These are phyloP conservation scores for Perkinsus olseni DNA, from an alignment of 169 alveolate species.

Conservation along the genomic window DNA sequence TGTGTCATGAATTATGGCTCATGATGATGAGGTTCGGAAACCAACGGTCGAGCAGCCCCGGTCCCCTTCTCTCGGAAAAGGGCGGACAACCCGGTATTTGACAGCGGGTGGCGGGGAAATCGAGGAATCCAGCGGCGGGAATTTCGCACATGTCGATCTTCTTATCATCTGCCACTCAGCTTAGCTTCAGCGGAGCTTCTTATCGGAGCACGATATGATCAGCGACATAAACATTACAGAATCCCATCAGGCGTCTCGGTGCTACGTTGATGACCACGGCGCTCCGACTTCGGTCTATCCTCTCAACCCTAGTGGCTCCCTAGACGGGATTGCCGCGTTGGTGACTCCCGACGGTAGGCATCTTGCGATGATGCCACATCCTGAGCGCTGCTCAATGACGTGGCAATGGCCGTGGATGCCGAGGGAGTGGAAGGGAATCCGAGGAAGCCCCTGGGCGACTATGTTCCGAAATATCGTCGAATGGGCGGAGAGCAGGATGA, in stretches of 20 bases:
- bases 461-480: background rate
- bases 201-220: no score
- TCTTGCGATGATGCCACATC: slow-evolving; percentile 35
- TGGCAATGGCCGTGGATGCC: slow-evolving; percentile 39
- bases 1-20: no score
- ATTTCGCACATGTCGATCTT: no score
- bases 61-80: no score
- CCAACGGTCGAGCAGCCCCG: no score
- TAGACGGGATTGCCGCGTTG: slow-evolving; percentile 30
- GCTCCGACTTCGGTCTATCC: slow-evolving; percentile 29
- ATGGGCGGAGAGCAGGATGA: background rate
- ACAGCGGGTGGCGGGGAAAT: no score
- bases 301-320: slow-evolving; percentile 35
- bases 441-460: background rate
- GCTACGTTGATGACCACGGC: slow-evolving; percentile 32
- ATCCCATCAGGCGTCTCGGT: slow-evolving; percentile 4
- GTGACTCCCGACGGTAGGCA: slow-evolving; percentile 28
- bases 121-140: no score
- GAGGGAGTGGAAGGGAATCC: background rate
- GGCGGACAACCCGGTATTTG: no score
- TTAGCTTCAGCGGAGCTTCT: no score
- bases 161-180: no score
- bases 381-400: slow-evolving; percentile 25
- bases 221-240: no score
- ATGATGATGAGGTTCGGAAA: no score